Evolutionary conservation across 768 basidiomycete species (phyloP).

Genomic region (Collybia sp.): DNA sequence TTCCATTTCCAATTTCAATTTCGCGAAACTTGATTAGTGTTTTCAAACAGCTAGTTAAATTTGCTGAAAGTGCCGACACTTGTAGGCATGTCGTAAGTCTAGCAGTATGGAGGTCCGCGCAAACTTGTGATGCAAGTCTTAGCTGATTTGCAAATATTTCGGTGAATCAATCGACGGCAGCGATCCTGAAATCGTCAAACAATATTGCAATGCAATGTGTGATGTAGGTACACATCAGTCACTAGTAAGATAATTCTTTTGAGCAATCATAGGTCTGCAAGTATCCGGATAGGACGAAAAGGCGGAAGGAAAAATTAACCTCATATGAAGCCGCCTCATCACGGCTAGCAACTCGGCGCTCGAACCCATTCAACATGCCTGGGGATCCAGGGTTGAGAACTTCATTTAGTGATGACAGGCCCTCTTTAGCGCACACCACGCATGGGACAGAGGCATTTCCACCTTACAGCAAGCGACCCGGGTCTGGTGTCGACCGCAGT

Average conservation of each 20-base stretch:
- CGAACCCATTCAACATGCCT: background rate
- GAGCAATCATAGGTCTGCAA: slow-evolving; percentile 59
- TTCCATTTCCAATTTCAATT: background rate
- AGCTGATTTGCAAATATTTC: slow-evolving; percentile 80
- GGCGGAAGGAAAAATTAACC: slow-evolving; percentile 46
- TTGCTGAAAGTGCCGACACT: slow-evolving; percentile 51
- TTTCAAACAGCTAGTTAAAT: slow-evolving; percentile 29
- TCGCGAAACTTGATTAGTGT: background rate
- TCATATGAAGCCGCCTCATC: slow-evolving; percentile 23
- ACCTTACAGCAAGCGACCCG: slow-evolving; percentile 8
- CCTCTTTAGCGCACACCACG: background rate
- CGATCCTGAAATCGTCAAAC: slow-evolving; percentile 36
- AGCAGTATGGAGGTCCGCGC: background rate
- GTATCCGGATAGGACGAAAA: slow-evolving; percentile 61
- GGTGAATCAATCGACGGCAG: slow-evolving; percentile 59
- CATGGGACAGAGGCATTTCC: background rate
- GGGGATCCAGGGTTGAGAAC: slow-evolving; percentile 1
- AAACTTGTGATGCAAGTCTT: background rate
- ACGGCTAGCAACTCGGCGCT: slow-evolving; percentile 8
- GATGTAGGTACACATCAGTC: slow-evolving; percentile 47
- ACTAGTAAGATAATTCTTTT: background rate
- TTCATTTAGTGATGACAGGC: background rate
- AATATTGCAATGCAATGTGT: slow-evolving; percentile 74
- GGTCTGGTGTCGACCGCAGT: slow-evolving; percentile 2
- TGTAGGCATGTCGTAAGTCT: slow-evolving; percentile 71